phyloP scores from a whole-genome alignment of 1,284 basidiomycete species.

The Bondarzewia mesenterica region DNA sequence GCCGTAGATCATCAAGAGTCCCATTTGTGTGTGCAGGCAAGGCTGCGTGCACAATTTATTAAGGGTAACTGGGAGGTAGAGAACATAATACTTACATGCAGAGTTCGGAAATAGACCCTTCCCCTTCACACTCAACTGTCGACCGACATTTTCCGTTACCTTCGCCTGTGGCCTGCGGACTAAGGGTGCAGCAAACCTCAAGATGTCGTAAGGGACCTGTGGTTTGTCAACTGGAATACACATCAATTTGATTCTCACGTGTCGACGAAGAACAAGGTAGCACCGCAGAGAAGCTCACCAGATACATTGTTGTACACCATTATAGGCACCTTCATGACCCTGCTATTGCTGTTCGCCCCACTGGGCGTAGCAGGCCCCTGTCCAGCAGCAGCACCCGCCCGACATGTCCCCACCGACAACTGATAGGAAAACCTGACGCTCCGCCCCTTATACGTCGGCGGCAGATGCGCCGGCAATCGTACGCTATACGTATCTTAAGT shows the following conservation, averaged over 20 bases:
- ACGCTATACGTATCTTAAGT: slow-evolving; percentile 70
- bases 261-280: background rate
- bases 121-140: too few species aligned
- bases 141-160: slow-evolving; percentile 13
- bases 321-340: slow-evolving; percentile 84
- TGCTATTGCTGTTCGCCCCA: slow-evolving; percentile 47
- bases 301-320: slow-evolving; percentile 80
- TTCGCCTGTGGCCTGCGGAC: slow-evolving; percentile 10
- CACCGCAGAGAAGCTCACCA: slow-evolving; percentile 35
- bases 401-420: slow-evolving; percentile 80
- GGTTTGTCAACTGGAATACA: slow-evolving; percentile 6
- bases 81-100: too few species aligned
- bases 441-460: slow-evolving; percentile 85
- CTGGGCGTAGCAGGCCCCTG: background rate
- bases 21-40: slow-evolving; percentile 1
- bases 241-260: background rate
- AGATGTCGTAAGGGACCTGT: slow-evolving; percentile 8
- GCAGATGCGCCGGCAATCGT: slow-evolving; percentile 69
- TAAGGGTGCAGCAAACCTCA: slow-evolving; percentile 5
- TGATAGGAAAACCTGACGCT: slow-evolving; percentile 84
- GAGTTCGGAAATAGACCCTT: too few species aligned
- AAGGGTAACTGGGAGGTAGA: too few species aligned
- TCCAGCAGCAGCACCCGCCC: slow-evolving; percentile 33
- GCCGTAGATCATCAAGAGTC: slow-evolving; percentile 7
- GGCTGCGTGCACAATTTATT: background rate